These are phyloP conservation scores for Prunus mongolica DNA, from an alignment of 306 rosid genomes.

Conservation along the genomic window DNA sequence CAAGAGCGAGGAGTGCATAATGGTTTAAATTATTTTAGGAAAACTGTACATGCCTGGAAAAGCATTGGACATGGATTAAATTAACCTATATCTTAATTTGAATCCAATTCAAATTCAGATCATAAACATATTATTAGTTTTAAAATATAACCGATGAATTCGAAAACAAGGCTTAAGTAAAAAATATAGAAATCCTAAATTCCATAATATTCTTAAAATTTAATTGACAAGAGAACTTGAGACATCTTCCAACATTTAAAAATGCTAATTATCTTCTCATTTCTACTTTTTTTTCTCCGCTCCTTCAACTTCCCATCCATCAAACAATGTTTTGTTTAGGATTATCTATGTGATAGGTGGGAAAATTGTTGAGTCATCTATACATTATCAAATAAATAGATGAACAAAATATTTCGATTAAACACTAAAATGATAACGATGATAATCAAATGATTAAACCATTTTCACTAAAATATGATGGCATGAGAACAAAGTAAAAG, in stretches of 20 bases:
- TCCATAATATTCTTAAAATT: too few species aligned
- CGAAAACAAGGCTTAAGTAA: not conserved
- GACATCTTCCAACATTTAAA: too few species aligned
- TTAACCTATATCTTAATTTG: not conserved
- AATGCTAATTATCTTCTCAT: too few species aligned
- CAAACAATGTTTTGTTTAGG: not conserved
- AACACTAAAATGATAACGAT: too few species aligned
- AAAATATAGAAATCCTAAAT: too few species aligned
- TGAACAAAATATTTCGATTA: too few species aligned
- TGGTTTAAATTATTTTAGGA: not conserved
- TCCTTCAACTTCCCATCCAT: not conserved
- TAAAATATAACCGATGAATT: not conserved
- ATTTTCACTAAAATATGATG: too few species aligned
- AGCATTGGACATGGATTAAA: not conserved
- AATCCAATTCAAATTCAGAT: not conserved
- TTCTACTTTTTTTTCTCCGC: too few species aligned
- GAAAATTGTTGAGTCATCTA: not conserved
- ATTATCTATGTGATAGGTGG: too few species aligned
- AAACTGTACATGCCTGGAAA: not conserved
- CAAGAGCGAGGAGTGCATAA: not conserved
- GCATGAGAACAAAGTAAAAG: too few species aligned
- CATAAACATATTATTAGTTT: not conserved
- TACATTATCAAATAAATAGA: not conserved
- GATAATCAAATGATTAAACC: too few species aligned
- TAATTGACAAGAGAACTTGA: too few species aligned